Evolutionary conservation across 495 filamentous ascomycete species (phyloP).

Genomic region (Daldinia caldariorum): DNA sequence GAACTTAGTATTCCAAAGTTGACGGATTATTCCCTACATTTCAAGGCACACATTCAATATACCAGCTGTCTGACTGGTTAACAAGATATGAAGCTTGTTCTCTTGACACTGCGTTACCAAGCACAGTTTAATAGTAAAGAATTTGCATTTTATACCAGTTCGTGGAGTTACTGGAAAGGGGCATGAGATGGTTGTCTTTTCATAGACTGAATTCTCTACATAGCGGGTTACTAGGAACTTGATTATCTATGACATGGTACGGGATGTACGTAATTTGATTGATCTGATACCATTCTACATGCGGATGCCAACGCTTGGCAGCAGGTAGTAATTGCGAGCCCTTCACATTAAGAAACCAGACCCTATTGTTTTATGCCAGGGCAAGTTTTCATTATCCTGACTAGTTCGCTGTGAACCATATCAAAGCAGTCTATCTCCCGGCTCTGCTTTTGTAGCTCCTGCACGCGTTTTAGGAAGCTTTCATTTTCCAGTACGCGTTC

Average conservation of each 20-base stretch:
- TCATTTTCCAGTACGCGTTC: conserved; percentile 41
- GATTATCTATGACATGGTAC: neutral
- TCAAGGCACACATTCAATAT: neutral
- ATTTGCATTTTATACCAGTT: neutral
- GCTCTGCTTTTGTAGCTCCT: conserved; percentile 40
- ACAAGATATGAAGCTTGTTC: neutral
- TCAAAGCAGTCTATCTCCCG: conserved; percentile 42
- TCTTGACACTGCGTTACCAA: neutral
- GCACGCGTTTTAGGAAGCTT: conserved; percentile 22
- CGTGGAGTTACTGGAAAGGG: neutral
- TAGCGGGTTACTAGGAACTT: neutral
- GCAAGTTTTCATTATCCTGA: conserved; percentile 26
- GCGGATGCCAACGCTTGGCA: neutral
- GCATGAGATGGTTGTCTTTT: neutral
- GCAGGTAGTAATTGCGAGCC: conserved; percentile 10
- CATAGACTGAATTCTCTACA: neutral
- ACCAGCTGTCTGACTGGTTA: neutral
- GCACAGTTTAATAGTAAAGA: neutral
- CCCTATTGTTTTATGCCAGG: conserved; percentile 25
- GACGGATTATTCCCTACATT: neutral
- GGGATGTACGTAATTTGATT: neutral
- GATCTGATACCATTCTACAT: conserved; percentile 18
- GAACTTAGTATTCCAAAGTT: neutral
- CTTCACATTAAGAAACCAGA: conserved; percentile 7
- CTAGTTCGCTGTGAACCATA: conserved; percentile 40